phyloP scores from a whole-genome alignment of 805 yeast species.

The Pichia manshurica region DNA sequence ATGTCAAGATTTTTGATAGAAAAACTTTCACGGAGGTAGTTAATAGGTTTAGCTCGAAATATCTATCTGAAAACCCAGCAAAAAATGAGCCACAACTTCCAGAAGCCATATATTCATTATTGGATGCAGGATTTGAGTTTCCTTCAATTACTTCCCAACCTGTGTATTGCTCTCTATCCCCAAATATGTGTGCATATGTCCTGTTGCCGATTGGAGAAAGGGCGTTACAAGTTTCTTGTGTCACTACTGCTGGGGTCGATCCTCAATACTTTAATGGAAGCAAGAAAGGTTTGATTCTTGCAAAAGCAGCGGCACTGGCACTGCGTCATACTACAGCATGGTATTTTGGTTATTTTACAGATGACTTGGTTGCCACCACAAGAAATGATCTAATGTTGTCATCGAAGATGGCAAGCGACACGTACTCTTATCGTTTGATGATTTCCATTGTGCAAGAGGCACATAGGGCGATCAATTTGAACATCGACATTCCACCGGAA shows the following conservation, averaged over 20 bases:
- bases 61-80: constrained; percentile 16
- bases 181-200: constrained; percentile 42
- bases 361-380: constrained; percentile 59
- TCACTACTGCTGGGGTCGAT: constrained; percentile 17
- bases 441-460: constrained; percentile 53
- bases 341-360: constrained; percentile 58
- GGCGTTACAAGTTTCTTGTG: constrained; percentile 21
- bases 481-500: constrained; percentile 64
- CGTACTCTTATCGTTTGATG: constrained; percentile 31
- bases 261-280: constrained; percentile 11
- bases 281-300: constrained; percentile 31
- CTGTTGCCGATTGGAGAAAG: constrained; percentile 25
- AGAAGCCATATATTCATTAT: constrained; percentile 34
- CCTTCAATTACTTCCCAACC: constrained; percentile 33
- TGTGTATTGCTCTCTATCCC: constrained; percentile 40
- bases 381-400: constrained; percentile 39
- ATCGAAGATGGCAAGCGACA: constrained; percentile 19
- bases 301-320: constrained; percentile 56
- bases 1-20: constrained; percentile 41
- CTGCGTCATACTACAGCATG: constrained; percentile 65
- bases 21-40: constrained; percentile 22
- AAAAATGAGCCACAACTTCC: constrained; percentile 21
- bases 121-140: constrained; percentile 52
- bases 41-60: constrained; percentile 23
- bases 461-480: constrained; percentile 70